Evolutionary conservation across 2,329 filamentous ascomycete species (phyloP).

Genomic region (Pseudocercospora eumusae): DNA sequence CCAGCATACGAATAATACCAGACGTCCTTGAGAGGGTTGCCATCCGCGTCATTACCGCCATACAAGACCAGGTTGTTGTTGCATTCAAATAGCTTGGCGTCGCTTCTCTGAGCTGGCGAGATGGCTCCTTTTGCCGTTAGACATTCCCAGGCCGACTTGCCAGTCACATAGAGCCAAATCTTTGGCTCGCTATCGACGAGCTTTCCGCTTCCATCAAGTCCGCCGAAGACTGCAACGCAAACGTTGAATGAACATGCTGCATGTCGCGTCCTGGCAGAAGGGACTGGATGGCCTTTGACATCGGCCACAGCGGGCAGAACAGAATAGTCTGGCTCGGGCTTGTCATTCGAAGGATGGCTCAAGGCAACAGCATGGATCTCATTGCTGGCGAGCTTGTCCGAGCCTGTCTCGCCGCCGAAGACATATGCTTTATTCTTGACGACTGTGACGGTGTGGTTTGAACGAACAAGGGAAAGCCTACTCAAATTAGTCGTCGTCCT

Average conservation of each 20-base stretch:
- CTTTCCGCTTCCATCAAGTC: conserved; percentile 37
- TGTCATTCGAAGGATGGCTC: conserved; percentile 34
- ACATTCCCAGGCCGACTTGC: conserved; percentile 36
- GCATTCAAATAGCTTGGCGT: conserved; percentile 34
- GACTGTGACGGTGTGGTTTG: conserved; percentile 45
- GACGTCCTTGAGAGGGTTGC: conserved; percentile 34
- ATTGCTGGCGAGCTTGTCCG: conserved; percentile 35
- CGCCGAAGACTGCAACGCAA: conserved; percentile 46
- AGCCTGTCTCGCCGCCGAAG: conserved; percentile 46
- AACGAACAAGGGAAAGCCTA: conserved; percentile 36
- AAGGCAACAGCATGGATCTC: conserved; percentile 47
- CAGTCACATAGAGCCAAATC: conserved; percentile 47
- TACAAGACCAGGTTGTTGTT: conserved; percentile 38
- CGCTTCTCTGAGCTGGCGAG: conserved; percentile 33
- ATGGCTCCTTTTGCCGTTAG: conserved; percentile 32
- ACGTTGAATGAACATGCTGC: conserved; percentile 45
- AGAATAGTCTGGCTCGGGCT: conserved; percentile 44
- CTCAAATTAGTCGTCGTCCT: background rate
- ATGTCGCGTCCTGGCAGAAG: conserved; percentile 42
- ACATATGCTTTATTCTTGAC: conserved; percentile 49
- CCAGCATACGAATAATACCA: conserved; percentile 37
- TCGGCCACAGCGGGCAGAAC: conserved; percentile 46
- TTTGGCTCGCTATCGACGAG: conserved; percentile 41
- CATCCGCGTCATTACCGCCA: conserved; percentile 31
- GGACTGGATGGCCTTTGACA: conserved; percentile 38